Conservation (phyloP, 805 yeast species). For the Schizosaccharomyces octosporus region DNA sequence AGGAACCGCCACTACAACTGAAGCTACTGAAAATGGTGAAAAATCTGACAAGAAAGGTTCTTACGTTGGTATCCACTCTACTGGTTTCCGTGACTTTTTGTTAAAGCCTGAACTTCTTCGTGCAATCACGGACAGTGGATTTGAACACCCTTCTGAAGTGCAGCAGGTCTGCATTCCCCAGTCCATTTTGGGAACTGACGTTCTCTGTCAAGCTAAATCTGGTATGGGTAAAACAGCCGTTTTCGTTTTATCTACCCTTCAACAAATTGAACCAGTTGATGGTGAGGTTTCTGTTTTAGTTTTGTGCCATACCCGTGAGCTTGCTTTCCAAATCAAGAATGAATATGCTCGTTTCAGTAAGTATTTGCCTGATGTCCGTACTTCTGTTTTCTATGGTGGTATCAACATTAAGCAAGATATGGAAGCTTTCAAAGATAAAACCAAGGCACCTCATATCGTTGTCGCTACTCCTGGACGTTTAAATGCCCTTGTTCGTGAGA, state of each 20-base stretch:
- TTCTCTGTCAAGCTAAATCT: slow-evolving; percentile 93
- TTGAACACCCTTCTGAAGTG: slow-evolving; percentile 98
- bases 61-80: slow-evolving; percentile 91
- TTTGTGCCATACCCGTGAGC: slow-evolving; percentile 92
- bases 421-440: slow-evolving; percentile 72
- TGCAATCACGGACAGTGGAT: slow-evolving; percentile 97
- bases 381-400: slow-evolving; percentile 95
- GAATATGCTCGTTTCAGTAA: slow-evolving; percentile 94
- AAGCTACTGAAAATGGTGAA: slow-evolving; percentile 14
- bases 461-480: slow-evolving; percentile 98
- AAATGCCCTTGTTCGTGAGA: slow-evolving; percentile 79
- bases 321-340: slow-evolving; percentile 93
- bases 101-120: slow-evolving; percentile 89
- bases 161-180: slow-evolving; percentile 97
- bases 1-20: slow-evolving; percentile 11
- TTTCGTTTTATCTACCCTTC: slow-evolving; percentile 81
- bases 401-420: slow-evolving; percentile 62
- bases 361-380: slow-evolving; percentile 92
- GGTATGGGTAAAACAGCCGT: slow-evolving; percentile 99
- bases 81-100: slow-evolving; percentile 93
- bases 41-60: slow-evolving; percentile 71
- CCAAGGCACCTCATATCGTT: slow-evolving; percentile 83
- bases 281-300: slow-evolving; percentile 91
- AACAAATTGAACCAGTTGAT: slow-evolving; percentile 89
- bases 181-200: slow-evolving; percentile 92